Conservation (phyloP, 306 rosid genomes). For the Potentilla sterilis region DNA sequence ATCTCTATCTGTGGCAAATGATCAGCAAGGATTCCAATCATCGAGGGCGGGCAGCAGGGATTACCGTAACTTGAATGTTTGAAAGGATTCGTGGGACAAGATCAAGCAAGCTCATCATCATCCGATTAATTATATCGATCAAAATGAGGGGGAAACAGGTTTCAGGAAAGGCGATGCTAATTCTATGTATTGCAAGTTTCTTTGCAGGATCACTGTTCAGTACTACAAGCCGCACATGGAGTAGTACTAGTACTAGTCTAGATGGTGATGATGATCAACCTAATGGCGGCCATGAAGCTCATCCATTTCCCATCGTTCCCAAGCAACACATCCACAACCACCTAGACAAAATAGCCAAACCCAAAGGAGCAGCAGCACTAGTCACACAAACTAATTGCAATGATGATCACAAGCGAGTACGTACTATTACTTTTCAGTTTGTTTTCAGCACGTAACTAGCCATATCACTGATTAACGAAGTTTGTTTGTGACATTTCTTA, state of each 20-base stretch:
- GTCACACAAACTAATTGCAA: slow-evolving; percentile 22
- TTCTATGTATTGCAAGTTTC: slow-evolving; percentile 65
- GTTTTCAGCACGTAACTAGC: not conserved
- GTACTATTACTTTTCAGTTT: not conserved
- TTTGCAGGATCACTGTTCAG: slow-evolving; percentile 64
- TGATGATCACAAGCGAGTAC: slow-evolving; percentile 47
- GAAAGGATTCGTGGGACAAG: not conserved
- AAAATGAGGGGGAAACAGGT: slow-evolving; percentile 62
- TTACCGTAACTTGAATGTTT: not conserved
- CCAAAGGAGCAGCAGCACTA: not conserved
- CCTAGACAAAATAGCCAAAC: not conserved
- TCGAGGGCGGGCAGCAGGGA: not conserved
- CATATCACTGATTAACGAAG: not conserved
- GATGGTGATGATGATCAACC: not conserved
- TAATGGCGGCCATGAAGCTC: slow-evolving; percentile 15
- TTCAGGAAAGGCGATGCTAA: slow-evolving; percentile 51
- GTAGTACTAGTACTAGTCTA: not conserved
- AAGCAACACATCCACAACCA: slow-evolving; percentile 6
- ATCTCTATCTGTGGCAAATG: not conserved
- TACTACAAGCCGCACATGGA: slow-evolving; percentile 55
- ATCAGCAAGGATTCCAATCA: not conserved
- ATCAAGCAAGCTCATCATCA: not conserved
- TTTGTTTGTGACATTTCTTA: not conserved
- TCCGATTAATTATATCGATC: not conserved
- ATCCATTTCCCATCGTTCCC: slow-evolving; percentile 20